Evolutionary conservation across 2,329 filamentous ascomycete species (phyloP).

Genomic region (Aspergillus udagawae): DNA sequence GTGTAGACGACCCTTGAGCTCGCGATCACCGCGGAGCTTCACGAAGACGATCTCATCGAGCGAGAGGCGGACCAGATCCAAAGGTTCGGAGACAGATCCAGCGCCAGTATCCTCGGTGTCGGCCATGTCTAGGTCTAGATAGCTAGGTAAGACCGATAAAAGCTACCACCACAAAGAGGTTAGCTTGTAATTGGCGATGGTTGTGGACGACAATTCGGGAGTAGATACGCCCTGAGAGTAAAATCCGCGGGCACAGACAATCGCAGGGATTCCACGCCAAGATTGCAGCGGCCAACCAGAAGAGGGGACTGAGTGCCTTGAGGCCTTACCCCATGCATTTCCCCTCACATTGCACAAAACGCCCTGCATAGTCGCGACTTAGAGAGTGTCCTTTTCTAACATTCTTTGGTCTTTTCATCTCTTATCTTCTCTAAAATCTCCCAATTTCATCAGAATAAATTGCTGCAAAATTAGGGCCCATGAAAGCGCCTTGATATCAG

Average conservation of each 20-base stretch:
- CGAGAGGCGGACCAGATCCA: slow-evolving; percentile 90
- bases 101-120: slow-evolving; percentile 70
- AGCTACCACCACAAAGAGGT: not conserved
- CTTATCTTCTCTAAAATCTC: not conserved
- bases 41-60: slow-evolving; percentile 96
- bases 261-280: not conserved
- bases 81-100: slow-evolving; percentile 76
- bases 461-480: not conserved
- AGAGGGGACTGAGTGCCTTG: not conserved
- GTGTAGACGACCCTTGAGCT: slow-evolving; percentile 91
- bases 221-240: not conserved
- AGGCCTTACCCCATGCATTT: not conserved
- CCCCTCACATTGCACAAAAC: not conserved
- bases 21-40: slow-evolving; percentile 90
- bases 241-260: not conserved
- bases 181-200: not conserved
- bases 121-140: slow-evolving; percentile 58
- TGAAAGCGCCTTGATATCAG: not conserved
- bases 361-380: not conserved
- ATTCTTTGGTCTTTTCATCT: not conserved
- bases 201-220: not conserved
- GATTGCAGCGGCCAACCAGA: not conserved
- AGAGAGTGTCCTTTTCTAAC: not conserved
- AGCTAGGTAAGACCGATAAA: not conserved
- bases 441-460: not conserved